Base-by-base conservation (phyloP, 352 stramenopile species). In the Phytophthora ramorum region DNA sequence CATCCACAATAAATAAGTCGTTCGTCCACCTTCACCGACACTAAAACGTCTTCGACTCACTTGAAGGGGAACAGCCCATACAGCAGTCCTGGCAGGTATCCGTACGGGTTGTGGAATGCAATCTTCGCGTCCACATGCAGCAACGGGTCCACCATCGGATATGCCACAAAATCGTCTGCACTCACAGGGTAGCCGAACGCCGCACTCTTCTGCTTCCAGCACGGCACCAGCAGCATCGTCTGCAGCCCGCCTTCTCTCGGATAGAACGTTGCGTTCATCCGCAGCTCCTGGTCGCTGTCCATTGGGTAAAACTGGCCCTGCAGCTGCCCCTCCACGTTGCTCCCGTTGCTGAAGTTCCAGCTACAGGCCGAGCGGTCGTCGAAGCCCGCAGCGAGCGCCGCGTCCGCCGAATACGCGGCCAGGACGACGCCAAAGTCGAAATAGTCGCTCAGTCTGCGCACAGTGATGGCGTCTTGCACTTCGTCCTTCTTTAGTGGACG, bases 41-140 rank as follows among this genome's bases (percentile, higher is more conserved):
- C 8, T 20, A 32, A 14, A 45, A 58, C n/a, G 3, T 58, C 16
- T n/a, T 60, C 32, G 4, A 79, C 73, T 46, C 73, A 96, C 89
- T 87, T 95, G 79, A 97, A 96, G 9, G 85, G 87, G 53, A 91
- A 89, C 28, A 96, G 75, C 16, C 88, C 89, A 34, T 85, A 95
- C 28, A 96, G 74, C 34, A 95, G 62, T 17, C 80, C 87, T 2
- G 89, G 89, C 2, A 97, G 49, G 59, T 91, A 97, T 10, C 89
- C 89, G 52, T 95, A 95, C 19, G 86, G 78, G 57, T 97, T 97
- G 10, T 66, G 61, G 55, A 97, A 97, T 10, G 79, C 69, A 40
- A 95, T 79, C 9, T 62, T 63, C 7, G 75, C 86, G 46, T 94
- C 71, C 34, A 95, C 68, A 61, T 67, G 68, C 30, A 94, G 69